Evolutionary conservation across 2,329 filamentous ascomycete species (phyloP).

Genomic region (Magnaporthales sp.): DNA sequence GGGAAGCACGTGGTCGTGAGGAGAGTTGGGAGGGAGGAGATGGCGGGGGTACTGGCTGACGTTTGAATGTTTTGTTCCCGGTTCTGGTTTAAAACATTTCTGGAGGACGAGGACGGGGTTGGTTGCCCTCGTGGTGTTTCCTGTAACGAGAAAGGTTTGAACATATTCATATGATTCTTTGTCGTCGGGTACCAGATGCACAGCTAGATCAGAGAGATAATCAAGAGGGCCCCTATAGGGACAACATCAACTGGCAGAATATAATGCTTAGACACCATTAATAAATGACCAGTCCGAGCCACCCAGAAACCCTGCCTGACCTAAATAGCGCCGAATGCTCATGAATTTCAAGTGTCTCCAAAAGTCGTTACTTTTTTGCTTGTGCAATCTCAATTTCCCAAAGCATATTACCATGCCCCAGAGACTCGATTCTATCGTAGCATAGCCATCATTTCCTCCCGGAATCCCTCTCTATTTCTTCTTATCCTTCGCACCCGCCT

Average conservation of each 20-base stretch:
- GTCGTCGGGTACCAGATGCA: too few species aligned
- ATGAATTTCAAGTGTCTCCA: not conserved
- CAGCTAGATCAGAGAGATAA: too few species aligned
- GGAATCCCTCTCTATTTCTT: constrained; percentile 38
- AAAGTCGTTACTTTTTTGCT: not conserved
- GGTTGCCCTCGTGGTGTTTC: too few species aligned
- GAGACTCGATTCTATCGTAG: constrained; percentile 7
- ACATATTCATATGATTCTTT: too few species aligned
- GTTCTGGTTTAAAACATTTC: too few species aligned
- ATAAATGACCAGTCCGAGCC: too few species aligned
- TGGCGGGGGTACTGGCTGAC: constrained; percentile 51
- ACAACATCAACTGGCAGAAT: not conserved
- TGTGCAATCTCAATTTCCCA: not conserved
- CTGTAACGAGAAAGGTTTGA: too few species aligned
- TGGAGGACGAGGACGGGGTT: too few species aligned
- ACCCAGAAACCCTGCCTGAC: too few species aligned
- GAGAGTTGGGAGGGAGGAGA: constrained; percentile 51
- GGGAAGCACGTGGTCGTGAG: constrained; percentile 45
- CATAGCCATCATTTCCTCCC: not conserved
- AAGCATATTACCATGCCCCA: constrained; percentile 9
- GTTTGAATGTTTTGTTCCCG: not conserved
- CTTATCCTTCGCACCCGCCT: constrained; percentile 44
- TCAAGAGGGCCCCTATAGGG: too few species aligned
- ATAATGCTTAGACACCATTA: too few species aligned
- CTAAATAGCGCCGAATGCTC: not conserved